These are phyloP conservation scores for Boletus tomentosulus DNA, from an alignment of 768 basidiomycete species.

Conservation along the genomic window DNA sequence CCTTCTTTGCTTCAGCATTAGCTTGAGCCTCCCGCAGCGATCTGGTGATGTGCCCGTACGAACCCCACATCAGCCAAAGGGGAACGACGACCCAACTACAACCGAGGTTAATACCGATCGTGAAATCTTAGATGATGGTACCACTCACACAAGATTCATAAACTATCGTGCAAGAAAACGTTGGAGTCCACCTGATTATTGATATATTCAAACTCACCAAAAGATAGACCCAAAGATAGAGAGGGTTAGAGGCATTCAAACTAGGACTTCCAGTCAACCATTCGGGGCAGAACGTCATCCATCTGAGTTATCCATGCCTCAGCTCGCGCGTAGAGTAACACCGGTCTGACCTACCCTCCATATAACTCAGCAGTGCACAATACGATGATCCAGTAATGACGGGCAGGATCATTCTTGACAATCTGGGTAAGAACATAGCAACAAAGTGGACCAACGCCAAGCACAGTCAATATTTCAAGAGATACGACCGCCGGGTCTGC, in stretches of 20 bases:
- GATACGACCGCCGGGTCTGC: conserved; percentile 78
- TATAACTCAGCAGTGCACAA: conserved; percentile 74
- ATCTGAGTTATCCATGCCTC: conserved; percentile 35
- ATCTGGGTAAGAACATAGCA: conserved; percentile 69
- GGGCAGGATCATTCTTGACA: conserved; percentile 55
- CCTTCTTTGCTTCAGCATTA: conserved; percentile 33
- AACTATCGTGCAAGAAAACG: conserved; percentile 42
- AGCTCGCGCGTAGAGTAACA: neutral
- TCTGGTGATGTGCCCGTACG: conserved; percentile 64
- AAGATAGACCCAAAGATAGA: conserved; percentile 80
- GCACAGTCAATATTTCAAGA: conserved; percentile 78
- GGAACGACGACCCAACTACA: conserved; percentile 78
- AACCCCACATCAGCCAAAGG: conserved; percentile 71
- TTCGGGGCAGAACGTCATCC: conserved; percentile 89
- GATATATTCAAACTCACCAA: conserved; percentile 45
- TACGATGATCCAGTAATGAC: conserved; percentile 68
- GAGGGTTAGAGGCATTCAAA: conserved; percentile 63
- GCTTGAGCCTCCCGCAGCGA: conserved; percentile 46
- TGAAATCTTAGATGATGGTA: neutral
- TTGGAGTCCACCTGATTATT: neutral
- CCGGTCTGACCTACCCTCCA: conserved; percentile 51
- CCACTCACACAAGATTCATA: conserved; percentile 72
- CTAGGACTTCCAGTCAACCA: conserved; percentile 75
- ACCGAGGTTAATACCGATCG: neutral
- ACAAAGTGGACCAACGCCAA: conserved; percentile 67